phyloP scores from a whole-genome alignment of 176 grass and related monocot species.

The Dendrocalamus sinicus region DNA sequence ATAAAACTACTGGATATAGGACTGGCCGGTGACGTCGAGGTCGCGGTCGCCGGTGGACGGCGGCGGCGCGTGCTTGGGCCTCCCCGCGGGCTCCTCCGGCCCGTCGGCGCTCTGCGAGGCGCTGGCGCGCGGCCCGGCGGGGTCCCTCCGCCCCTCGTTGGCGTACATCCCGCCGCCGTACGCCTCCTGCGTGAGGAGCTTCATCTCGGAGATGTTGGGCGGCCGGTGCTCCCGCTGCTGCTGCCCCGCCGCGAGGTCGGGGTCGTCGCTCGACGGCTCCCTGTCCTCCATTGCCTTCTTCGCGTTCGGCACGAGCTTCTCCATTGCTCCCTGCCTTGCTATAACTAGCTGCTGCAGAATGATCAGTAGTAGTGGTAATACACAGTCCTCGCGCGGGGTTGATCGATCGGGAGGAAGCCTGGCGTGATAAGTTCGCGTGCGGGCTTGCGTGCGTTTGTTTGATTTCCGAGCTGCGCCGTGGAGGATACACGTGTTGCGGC shows the following conservation, averaged over 20 bases:
- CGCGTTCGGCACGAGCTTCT: constrained; percentile 49
- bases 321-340: constrained; percentile 21
- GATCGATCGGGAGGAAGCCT: background rate
- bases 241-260: background rate
- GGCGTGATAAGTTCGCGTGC: background rate
- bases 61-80: constrained; percentile 60
- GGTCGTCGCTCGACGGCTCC: constrained; percentile 48
- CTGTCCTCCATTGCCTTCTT: constrained; percentile 46
- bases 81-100: constrained; percentile 27
- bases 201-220: constrained; percentile 75
- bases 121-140: constrained; percentile 51
- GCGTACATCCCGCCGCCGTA: constrained; percentile 88
- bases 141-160: constrained; percentile 45
- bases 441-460: background rate
- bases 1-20: constrained; percentile 74
- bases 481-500: background rate
- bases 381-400: rapidly evolving
- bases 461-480: background rate
- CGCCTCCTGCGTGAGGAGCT: constrained; percentile 73
- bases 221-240: constrained; percentile 50
- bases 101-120: constrained; percentile 76
- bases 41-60: constrained; percentile 79
- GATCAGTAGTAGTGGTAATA: background rate
- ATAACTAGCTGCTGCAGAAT: background rate
- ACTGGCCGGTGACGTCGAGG: constrained; percentile 86